A percentile compares a stretch with the other conserved stretches of the same genome.
Evolutionary conservation across 148 eudicot species (phyloP).

Genomic region (Spergularia bocconei): DNA sequence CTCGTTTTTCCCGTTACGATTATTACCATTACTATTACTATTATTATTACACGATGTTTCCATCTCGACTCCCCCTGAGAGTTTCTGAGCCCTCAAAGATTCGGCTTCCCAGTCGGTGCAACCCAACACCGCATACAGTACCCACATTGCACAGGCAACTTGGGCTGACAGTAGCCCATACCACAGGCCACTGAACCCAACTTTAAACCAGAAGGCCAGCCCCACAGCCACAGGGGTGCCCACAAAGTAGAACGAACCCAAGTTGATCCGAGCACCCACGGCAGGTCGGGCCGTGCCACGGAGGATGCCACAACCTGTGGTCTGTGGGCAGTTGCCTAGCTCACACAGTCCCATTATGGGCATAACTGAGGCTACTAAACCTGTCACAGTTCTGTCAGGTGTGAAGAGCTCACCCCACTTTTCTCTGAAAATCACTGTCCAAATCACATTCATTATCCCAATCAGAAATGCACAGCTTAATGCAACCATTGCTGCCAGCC

Average conservation of each 20-base stretch:
- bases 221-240: slow-evolving; percentile 89
- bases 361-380: slow-evolving; percentile 74
- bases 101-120: slow-evolving; percentile 87
- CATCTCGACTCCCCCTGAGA: slow-evolving; percentile 40
- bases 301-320: slow-evolving; percentile 91
- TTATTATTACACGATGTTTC: slow-evolving; percentile 3
- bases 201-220: slow-evolving; percentile 53
- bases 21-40: slow-evolving; percentile 25
- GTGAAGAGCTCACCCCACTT: slow-evolving; percentile 78
- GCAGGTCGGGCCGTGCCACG: slow-evolving; percentile 88
- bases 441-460: slow-evolving; percentile 57
- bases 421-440: slow-evolving; percentile 66
- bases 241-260: slow-evolving; percentile 78
- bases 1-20: slow-evolving; percentile 30
- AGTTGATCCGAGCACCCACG: slow-evolving; percentile 80
- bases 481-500: slow-evolving; percentile 81
- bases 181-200: slow-evolving; percentile 88
- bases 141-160: slow-evolving; percentile 57
- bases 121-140: slow-evolving; percentile 50
- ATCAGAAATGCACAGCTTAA: slow-evolving; percentile 65
- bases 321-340: slow-evolving; percentile 96
- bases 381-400: slow-evolving; percentile 47
- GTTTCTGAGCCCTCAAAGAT: slow-evolving; percentile 57
- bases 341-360: slow-evolving; percentile 90
- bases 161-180: slow-evolving; percentile 84